A percentile compares a stretch with the other conserved stretches of the same genome.
Evolutionary conservation across 2,329 filamentous ascomycete genomes (phyloP).

Genomic region (Cordyceps javanica): DNA sequence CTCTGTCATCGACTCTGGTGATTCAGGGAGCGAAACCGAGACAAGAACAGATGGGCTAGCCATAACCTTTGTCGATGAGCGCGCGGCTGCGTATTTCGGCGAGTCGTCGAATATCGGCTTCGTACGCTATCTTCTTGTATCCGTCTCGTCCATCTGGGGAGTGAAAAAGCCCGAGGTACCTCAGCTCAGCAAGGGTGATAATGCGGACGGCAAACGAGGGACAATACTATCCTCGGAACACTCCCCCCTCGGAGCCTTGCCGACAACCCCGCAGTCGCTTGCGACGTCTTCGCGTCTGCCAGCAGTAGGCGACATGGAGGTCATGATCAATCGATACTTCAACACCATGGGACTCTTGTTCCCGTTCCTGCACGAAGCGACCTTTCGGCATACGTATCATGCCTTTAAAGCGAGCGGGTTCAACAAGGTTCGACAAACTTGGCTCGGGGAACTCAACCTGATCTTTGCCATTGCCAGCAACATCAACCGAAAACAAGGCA

Average conservation of each 20-base stretch:
- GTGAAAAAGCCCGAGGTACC: conserved; percentile 1
- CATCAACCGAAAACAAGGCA: conserved; percentile 23
- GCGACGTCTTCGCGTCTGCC: conserved; percentile 14
- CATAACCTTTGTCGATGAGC: conserved; percentile 19
- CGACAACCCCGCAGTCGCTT: not conserved
- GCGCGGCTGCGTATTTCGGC: conserved; percentile 18
- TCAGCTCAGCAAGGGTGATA: not conserved
- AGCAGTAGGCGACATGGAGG: conserved; percentile 14
- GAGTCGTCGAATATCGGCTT: conserved; percentile 22
- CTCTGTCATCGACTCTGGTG: conserved; percentile 13
- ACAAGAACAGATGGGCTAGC: conserved; percentile 20
- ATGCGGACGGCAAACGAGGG: not conserved
- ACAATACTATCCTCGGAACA: not conserved
- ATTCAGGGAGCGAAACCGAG: conserved; percentile 14
- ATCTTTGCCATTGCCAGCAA: conserved; percentile 42
- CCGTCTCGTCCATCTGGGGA: conserved; percentile 12
- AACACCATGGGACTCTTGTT: conserved; percentile 23
- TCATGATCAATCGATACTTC: conserved; percentile 22
- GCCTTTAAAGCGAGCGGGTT: conserved; percentile 18
- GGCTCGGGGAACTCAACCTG: conserved; percentile 45
- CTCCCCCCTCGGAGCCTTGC: conserved; percentile 6
- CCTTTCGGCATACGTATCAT: conserved; percentile 20
- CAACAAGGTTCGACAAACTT: conserved; percentile 36
- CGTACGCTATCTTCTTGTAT: conserved; percentile 16
- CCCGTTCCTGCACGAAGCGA: conserved; percentile 23